These are phyloP conservation scores for bread wheat (Triticum aestivum) DNA, from an alignment of 176 grass and related monocot species.

Conservation along the genomic window IWGSC_CS_RefSeq_v2.1 NC_057813.1:503343501-503344000, in stretches of 20 bases:
- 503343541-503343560: too few species aligned
- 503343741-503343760: not conserved
- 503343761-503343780: not conserved
- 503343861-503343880: not conserved
- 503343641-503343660: not conserved
- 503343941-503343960: not conserved
- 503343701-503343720: not conserved
- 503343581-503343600: not conserved
- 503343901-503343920: not conserved
- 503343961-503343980: not conserved
- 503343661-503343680: not conserved
- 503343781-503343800: not conserved
- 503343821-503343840: conserved; percentile 41
- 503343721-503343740: not conserved
- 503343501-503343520: too few species aligned
- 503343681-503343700: not conserved
- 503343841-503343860: not conserved
- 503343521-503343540: too few species aligned
- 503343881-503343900: not conserved
- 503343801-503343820: not conserved
- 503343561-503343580: too few species aligned
- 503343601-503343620: not conserved
- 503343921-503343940: not conserved
- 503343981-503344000: not conserved
- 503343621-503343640: not conserved